phyloP scores from a whole-genome alignment of 345 rosid genomes.

The Melaleuca quinquenervia region DNA sequence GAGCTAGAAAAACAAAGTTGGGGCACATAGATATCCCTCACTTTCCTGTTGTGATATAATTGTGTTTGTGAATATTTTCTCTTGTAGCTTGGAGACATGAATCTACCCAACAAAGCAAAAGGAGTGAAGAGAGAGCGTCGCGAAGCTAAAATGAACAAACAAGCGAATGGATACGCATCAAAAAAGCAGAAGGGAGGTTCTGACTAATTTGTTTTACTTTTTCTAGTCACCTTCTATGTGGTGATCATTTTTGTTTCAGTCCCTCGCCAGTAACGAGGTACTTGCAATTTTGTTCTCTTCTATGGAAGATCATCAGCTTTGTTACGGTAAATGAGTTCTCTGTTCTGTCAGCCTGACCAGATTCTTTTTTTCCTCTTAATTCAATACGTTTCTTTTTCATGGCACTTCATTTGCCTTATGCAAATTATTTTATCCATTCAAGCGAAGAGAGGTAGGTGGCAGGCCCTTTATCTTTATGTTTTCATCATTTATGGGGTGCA shows the following conservation, averaged over 20 bases:
- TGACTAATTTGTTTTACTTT: conserved; percentile 2
- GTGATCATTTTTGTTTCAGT: neutral
- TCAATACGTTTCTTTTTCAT: neutral
- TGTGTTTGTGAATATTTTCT: neutral
- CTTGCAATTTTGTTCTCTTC: neutral
- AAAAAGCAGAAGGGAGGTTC: conserved; percentile 63
- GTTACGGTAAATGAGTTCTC: neutral
- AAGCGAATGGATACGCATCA: conserved; percentile 16
- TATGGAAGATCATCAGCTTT: neutral
- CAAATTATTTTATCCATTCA: neutral
- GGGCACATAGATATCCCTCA: neutral
- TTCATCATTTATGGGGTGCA: neutral
- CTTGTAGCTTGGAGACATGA: conserved; percentile 45
- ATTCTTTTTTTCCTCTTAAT: neutral
- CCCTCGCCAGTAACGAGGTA: neutral
- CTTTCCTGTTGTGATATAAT: neutral
- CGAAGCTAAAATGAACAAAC: conserved; percentile 49
- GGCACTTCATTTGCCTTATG: neutral
- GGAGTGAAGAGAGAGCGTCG: conserved; percentile 93
- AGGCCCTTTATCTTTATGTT: neutral
- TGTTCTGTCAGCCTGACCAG: neutral
- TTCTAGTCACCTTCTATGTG: neutral
- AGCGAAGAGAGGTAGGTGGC: neutral
- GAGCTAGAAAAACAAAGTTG: neutral
- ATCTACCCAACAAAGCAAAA: conserved; percentile 54